phyloP scores from a whole-genome alignment of 2,329 filamentous ascomycete genomes.

The Arthrobotrys musiformis region DNA sequence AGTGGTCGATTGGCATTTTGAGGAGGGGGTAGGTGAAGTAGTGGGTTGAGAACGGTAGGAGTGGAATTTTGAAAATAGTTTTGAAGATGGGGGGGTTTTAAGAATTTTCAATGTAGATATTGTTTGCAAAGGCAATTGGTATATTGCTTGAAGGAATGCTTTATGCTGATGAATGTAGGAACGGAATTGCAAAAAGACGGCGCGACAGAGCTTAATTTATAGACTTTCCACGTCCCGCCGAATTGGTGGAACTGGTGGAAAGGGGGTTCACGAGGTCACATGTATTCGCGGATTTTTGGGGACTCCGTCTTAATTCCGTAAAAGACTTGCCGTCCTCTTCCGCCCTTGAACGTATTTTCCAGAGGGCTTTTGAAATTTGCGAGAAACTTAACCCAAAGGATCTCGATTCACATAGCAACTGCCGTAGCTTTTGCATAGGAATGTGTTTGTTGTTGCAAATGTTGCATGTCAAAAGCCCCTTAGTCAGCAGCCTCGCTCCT shows the following conservation, averaged over 20 bases:
- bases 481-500: slow-evolving; percentile 51
- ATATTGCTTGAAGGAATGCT: slow-evolving; percentile 6
- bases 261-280: slow-evolving; percentile 34
- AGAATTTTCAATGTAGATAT: not conserved
- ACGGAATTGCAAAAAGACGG: slow-evolving; percentile 18
- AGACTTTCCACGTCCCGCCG: slow-evolving; percentile 32
- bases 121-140: not conserved
- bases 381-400: slow-evolving; percentile 1
- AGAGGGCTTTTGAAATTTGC: not conserved
- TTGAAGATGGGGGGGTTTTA: not conserved
- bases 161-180: not conserved
- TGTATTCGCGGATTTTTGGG: slow-evolving; percentile 26
- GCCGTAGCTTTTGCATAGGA: not conserved
- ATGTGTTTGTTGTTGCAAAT: slow-evolving; percentile 29
- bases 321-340: not conserved
- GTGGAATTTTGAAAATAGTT: slow-evolving; percentile 7
- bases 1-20: slow-evolving; percentile 49
- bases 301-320: slow-evolving; percentile 30
- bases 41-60: slow-evolving; percentile 27
- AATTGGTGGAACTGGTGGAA: not conserved
- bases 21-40: slow-evolving; percentile 37
- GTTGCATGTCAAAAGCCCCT: slow-evolving; percentile 28
- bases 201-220: slow-evolving; percentile 47
- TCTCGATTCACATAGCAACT: slow-evolving; percentile 14
- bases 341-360: not conserved